These are phyloP conservation scores for Cordyceps farinosa DNA, from an alignment of 2,329 filamentous ascomycete species.

Conservation along the genomic window DNA sequence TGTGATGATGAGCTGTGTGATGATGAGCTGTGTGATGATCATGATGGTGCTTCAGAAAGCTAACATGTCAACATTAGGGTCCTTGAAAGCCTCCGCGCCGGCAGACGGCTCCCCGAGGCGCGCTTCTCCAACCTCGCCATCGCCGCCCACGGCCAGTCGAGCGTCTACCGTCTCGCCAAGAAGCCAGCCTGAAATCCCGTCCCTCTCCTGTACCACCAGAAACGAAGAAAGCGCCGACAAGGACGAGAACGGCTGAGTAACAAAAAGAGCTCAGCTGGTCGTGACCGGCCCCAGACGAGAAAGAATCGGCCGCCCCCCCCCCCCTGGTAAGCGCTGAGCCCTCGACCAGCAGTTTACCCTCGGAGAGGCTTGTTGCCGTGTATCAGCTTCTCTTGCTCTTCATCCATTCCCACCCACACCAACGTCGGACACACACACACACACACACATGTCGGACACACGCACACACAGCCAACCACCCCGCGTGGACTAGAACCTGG, in stretches of 20 bases:
- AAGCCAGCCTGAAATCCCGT: neutral
- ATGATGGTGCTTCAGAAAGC: neutral
- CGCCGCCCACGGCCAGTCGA: constrained; percentile 59
- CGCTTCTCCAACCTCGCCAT: constrained; percentile 64
- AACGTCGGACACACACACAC: too few species aligned
- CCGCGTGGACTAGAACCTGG: too few species aligned
- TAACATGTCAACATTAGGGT: constrained; percentile 50
- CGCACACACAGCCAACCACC: too few species aligned
- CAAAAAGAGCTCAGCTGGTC: neutral
- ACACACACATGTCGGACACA: too few species aligned
- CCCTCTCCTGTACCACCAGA: neutral
- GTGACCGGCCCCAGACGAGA: neutral
- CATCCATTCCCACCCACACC: too few species aligned
- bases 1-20: too few species aligned
- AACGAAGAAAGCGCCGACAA: neutral
- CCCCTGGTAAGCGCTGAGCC: too few species aligned
- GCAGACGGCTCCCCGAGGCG: constrained; percentile 70
- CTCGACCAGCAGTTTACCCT: too few species aligned
- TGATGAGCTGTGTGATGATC: too few species aligned
- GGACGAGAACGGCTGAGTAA: too few species aligned
- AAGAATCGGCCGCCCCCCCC: neutral
- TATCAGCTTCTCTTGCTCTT: too few species aligned
- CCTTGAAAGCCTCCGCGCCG: constrained; percentile 75
- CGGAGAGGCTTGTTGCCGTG: too few species aligned
- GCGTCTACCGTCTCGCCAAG: constrained; percentile 47